Evolutionary conservation across 345 rosid genomes (phyloP).

Genomic region (Acer saccharum): DNA sequence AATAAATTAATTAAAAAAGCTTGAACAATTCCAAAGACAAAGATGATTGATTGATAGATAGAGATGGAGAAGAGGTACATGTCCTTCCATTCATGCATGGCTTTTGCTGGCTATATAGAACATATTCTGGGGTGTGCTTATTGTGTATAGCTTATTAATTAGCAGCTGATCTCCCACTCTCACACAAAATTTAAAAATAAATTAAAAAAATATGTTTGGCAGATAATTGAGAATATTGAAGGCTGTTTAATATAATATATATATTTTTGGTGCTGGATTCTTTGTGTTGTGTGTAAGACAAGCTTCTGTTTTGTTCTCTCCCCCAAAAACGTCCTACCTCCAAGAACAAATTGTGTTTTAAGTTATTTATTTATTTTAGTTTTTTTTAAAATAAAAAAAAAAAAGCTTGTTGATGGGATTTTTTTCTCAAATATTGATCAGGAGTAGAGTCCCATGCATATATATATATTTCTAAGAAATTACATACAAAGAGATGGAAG

Average conservation of each 20-base stretch:
- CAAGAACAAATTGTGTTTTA: constrained; percentile 15
- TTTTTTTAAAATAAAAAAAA: too few species aligned
- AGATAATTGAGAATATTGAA: too few species aligned
- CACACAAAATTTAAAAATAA: constrained; percentile 3
- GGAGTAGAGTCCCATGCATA: constrained; percentile 6
- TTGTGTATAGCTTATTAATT: not conserved
- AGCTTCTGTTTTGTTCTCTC: constrained; percentile 37
- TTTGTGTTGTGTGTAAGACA: constrained; percentile 31
- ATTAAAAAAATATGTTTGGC: constrained; percentile 4
- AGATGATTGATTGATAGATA: constrained; percentile 14
- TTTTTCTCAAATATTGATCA: constrained; percentile 19
- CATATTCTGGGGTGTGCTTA: not conserved
- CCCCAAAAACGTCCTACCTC: not conserved
- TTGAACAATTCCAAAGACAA: not conserved
- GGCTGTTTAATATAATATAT: constrained; percentile 2
- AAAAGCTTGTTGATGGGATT: not conserved
- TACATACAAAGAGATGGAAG: constrained; percentile 28
- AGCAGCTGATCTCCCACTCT: not conserved
- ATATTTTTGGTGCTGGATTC: constrained; percentile 25
- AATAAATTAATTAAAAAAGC: not conserved
- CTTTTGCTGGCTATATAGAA: not conserved
- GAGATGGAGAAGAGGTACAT: not conserved
- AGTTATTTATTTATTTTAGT: not conserved
- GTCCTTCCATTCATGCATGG: constrained; percentile 16
- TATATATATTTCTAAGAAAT: constrained; percentile 17